phyloP scores from a whole-genome alignment of 108 stramenopile species.

The Fragilariopsis cylindrus region DNA sequence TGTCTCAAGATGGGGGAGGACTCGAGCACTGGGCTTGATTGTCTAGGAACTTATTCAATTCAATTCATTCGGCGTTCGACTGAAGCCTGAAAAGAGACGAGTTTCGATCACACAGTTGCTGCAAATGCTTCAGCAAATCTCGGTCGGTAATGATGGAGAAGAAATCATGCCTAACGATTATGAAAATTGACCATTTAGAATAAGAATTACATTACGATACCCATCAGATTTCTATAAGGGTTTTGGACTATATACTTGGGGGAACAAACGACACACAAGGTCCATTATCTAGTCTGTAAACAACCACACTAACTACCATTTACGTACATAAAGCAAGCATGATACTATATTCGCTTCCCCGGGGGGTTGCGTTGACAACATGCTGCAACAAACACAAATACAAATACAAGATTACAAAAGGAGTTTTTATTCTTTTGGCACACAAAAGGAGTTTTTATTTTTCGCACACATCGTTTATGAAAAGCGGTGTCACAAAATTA shows the following conservation, averaged over 20 bases:
- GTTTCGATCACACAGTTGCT: too few relatives aligned
- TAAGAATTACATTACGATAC: too few relatives aligned
- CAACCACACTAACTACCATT: neutral
- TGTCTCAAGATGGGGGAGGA: too few relatives aligned
- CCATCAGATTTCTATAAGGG: neutral
- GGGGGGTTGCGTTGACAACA: neutral
- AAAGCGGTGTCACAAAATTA: constrained; percentile 11
- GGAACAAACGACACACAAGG: neutral
- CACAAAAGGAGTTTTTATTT: neutral
- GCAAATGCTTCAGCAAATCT: too few relatives aligned
- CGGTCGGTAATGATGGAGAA: too few relatives aligned
- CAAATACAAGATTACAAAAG: neutral
- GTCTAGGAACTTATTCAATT: too few relatives aligned
- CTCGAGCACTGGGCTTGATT: too few relatives aligned
- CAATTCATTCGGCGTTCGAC: too few relatives aligned
- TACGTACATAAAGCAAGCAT: neutral
- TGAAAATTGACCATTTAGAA: too few relatives aligned
- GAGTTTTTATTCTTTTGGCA: too few relatives aligned
- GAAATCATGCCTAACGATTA: too few relatives aligned
- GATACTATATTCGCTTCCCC: constrained; percentile 1
- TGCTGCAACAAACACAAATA: neutral
- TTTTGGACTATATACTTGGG: constrained; percentile 19
- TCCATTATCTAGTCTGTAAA: neutral
- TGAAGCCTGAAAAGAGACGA: too few relatives aligned
- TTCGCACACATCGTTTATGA: constrained; percentile 18